Evolutionary conservation across 75 land plant species (phyloP), one percentile per base, ranked within the genome.

Genomic region (Larix kaempferi): DNA sequence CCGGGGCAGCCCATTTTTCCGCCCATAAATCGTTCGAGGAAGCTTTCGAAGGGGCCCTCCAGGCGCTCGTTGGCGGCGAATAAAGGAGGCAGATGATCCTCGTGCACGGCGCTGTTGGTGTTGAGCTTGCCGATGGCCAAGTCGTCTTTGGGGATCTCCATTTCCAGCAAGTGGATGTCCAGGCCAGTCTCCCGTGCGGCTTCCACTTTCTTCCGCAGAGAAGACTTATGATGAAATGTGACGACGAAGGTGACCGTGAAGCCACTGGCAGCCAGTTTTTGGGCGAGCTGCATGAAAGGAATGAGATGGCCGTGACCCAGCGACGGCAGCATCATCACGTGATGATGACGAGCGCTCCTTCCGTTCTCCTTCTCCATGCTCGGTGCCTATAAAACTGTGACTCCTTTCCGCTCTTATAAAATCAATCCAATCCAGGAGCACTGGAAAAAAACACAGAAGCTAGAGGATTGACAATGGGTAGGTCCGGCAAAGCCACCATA

Each of bases 161-260:
- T 67, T 67, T 67, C 71, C 0, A 67, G 22, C 21, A 67, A 41
- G 49, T 67, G 71, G 49, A 67, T 67, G 39, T 67, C 71, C 11
- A 67, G 49, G 0, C 71, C 71, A 10, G 22, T 21, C 71, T 37
- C 11, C 6, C 67, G 67, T 12, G 39, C 67, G 0, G 1, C 39
- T 14, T 67, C 44, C 21, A 39, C 44, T 17, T 33, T 67, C 3
- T 17, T 67, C 0, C 3, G 49, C 44, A 44, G 49, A 5, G 49
- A 67, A 19, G 71, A n/a, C n/a, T 35, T 67, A 44, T 67, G 71
- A n/a, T 67, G 71, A 37, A 67, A 67, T 19, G 71, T 39, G 71
- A 56, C 61, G 23, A 82, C 54, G 52, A 82, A 78, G 66, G 76
- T 82, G 15, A 82, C 41, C 21, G 76, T 62, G 49, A 61, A 25